Evolutionary conservation across 495 filamentous ascomycete genomes (phyloP).

Genomic region (Xylaria flabelliformis): DNA sequence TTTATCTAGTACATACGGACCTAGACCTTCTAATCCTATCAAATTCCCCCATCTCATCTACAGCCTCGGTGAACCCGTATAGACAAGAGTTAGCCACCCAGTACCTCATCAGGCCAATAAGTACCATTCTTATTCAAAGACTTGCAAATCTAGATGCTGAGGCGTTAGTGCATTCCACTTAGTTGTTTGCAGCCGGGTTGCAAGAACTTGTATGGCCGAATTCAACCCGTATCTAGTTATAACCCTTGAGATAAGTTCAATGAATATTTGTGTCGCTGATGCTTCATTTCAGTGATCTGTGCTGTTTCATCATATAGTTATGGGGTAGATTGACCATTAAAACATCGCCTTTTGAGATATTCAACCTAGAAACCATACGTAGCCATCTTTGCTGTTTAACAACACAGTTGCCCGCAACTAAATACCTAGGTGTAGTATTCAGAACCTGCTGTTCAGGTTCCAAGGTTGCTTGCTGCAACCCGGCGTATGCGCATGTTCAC

Average conservation of each 20-base stretch:
- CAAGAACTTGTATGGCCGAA: background rate
- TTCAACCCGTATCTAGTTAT: background rate
- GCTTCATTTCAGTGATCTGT: background rate
- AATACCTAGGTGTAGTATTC: background rate
- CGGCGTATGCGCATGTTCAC: conserved; percentile 4
- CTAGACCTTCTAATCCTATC: background rate
- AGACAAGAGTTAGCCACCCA: background rate
- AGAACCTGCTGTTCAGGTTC: background rate
- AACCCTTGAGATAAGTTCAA: background rate
- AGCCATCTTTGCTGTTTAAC: background rate
- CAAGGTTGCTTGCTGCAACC: conserved; percentile 10
- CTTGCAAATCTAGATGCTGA: conserved; percentile 3
- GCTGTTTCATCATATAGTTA: background rate
- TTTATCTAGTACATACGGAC: conserved; percentile 1
- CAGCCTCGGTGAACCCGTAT: conserved; percentile 4
- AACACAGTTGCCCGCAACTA: background rate
- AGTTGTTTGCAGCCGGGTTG: background rate
- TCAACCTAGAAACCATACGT: background rate
- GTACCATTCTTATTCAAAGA: background rate
- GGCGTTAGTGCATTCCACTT: background rate
- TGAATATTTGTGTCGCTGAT: background rate
- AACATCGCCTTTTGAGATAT: background rate
- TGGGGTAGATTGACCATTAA: background rate
- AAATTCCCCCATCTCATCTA: background rate
- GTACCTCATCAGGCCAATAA: background rate